Evolutionary conservation across 148 eudicot genomes (phyloP).

Genomic region (Agrostemma githago): DNA sequence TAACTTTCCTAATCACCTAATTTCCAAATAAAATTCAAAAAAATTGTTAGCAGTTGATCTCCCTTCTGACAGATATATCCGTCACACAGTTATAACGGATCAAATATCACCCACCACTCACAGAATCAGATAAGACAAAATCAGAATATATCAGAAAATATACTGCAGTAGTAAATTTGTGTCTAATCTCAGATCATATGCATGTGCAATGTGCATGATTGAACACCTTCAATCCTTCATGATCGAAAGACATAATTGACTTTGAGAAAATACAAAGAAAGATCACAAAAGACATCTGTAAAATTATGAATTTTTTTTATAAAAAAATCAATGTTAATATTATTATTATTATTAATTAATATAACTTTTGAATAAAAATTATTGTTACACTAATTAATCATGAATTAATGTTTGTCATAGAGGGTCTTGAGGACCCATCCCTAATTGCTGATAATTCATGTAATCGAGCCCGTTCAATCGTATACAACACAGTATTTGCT

Average conservation of each 20-base stretch:
- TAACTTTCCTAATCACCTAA: too few relatives aligned
- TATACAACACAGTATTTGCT: constrained; percentile 86
- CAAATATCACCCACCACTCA: too few relatives aligned
- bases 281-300: constrained; percentile 3
- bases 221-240: not conserved
- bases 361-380: constrained; percentile 17
- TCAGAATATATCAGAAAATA: not conserved
- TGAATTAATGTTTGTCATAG: constrained; percentile 16
- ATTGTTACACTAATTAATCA: constrained; percentile 19
- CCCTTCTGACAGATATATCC: too few relatives aligned
- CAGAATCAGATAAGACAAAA: too few relatives aligned
- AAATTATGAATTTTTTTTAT: constrained; percentile 14
- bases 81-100: too few relatives aligned
- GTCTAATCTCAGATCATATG: constrained; percentile 11
- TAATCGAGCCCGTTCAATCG: constrained; percentile 77
- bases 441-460: constrained; percentile 64
- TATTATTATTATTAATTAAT: not conserved
- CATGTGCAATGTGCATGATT: constrained; percentile 30
- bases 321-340: too few relatives aligned
- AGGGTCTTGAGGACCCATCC: constrained; percentile 37
- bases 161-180: too few relatives aligned
- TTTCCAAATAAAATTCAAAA: too few relatives aligned
- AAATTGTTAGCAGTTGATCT: too few relatives aligned
- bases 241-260: constrained; percentile 4
- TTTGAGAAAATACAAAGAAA: not conserved